A percentile compares a stretch with the other conserved stretches of the same genome.
phyloP scores from a whole-genome alignment of 441 rosid genomes.

The Aquilaria agallochum region DNA sequence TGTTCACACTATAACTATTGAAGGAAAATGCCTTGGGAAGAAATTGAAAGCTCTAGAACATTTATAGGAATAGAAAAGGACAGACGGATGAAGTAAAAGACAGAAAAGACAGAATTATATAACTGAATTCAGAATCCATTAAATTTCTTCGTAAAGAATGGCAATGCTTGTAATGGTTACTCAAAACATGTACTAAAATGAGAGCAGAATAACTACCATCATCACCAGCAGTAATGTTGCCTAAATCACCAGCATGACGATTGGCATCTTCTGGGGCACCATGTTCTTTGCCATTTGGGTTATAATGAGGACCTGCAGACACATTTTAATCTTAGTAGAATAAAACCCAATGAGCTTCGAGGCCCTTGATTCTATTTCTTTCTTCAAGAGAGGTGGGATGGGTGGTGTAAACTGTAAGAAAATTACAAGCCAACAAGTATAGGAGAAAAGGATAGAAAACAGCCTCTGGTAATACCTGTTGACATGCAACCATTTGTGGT shows the following conservation, averaged over 20 bases:
- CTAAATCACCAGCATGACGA: slow-evolving; percentile 98
- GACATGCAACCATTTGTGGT: slow-evolving; percentile 99
- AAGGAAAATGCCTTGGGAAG: too few species aligned
- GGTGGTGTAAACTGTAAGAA: too few species aligned
- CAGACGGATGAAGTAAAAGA: too few species aligned
- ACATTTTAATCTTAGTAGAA: background rate
- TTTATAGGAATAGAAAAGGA: too few species aligned
- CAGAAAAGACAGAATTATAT: too few species aligned
- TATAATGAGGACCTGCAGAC: slow-evolving; percentile 81
- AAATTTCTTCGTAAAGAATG: too few species aligned
- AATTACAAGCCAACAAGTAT: background rate
- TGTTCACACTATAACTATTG: too few species aligned
- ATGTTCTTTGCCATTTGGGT: slow-evolving; percentile 82
- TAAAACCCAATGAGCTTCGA: background rate
- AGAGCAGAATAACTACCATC: slow-evolving; percentile 55
- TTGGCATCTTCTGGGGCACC: slow-evolving; percentile 85
- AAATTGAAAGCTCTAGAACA: too few species aligned
- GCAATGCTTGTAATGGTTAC: too few species aligned
- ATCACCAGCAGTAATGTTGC: slow-evolving; percentile 71
- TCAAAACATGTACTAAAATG: background rate
- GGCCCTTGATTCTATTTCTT: background rate
- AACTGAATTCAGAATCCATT: too few species aligned
- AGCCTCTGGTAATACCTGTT: slow-evolving; percentile 50
- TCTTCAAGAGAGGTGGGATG: background rate
- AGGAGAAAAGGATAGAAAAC: background rate